Percentiles rank a stretch among this genome's conserved stretches.
phyloP scores from a whole-genome alignment of 768 basidiomycete species.

The Pleurotus eryngii region DNA sequence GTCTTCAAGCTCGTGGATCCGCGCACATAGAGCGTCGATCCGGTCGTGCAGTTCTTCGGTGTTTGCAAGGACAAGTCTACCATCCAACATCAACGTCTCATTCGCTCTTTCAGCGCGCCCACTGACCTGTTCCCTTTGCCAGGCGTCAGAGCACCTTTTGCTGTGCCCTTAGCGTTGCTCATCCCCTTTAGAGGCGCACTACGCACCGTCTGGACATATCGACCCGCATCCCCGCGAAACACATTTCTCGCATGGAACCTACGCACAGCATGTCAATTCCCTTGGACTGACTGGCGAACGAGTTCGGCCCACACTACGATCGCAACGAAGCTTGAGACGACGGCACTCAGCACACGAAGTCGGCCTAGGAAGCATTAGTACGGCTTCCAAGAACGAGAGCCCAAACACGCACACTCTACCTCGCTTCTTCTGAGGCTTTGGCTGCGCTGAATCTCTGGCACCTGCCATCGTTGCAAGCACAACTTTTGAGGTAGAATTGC shows the following conservation, averaged over 20 bases:
- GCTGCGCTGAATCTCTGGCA: background rate
- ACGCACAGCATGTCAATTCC: slow-evolving; percentile 8
- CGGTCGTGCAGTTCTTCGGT: slow-evolving; percentile 70
- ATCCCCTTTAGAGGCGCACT: background rate
- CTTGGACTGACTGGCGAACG: background rate
- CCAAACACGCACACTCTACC: slow-evolving; percentile 39
- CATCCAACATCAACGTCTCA: background rate
- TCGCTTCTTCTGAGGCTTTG: slow-evolving; percentile 37
- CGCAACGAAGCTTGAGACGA: slow-evolving; percentile 60
- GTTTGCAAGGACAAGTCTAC: slow-evolving; percentile 58
- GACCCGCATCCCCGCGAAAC: slow-evolving; percentile 69
- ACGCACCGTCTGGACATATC: slow-evolving; percentile 73
- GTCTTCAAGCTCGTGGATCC: slow-evolving; percentile 61
- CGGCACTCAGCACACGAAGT: slow-evolving; percentile 52
- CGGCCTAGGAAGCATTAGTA: slow-evolving; percentile 26
- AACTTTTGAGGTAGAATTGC: too few species aligned
- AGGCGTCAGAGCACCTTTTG: slow-evolving; percentile 47
- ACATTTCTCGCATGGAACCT: slow-evolving; percentile 81
- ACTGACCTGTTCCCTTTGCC: slow-evolving; percentile 58
- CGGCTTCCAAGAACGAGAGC: slow-evolving; percentile 34
- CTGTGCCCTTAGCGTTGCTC: background rate
- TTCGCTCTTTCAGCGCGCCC: background rate
- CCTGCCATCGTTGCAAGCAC: background rate
- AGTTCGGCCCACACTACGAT: slow-evolving; percentile 46
- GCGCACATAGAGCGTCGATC: slow-evolving; percentile 49